phyloP scores from a whole-genome alignment of 2,329 filamentous ascomycete genomes.

The Macrophomina phaseolina region DNA sequence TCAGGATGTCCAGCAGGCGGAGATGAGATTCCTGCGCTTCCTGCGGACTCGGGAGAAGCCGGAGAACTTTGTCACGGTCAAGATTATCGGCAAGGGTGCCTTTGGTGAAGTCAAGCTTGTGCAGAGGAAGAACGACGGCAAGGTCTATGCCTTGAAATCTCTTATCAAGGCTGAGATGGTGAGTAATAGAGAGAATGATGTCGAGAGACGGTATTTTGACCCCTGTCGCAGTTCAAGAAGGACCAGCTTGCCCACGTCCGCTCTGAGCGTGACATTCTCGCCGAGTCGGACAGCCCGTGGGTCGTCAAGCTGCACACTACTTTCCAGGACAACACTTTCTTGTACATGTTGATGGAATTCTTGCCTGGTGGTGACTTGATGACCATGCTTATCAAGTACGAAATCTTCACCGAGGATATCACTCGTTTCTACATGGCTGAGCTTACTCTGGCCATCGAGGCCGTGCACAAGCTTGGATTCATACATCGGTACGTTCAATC shows the following conservation, averaged over 20 bases:
- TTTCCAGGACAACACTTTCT: conserved; percentile 93
- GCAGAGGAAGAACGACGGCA: conserved; percentile 93
- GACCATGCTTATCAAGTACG: conserved; percentile 99
- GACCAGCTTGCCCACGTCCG: conserved; percentile 97
- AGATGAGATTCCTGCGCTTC: conserved; percentile 92
- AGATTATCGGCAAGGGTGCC: conserved; percentile 98
- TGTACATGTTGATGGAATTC: conserved; percentile 99
- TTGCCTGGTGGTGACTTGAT: conserved; percentile 97
- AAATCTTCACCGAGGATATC: conserved; percentile 98
- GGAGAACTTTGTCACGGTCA: conserved; percentile 93
- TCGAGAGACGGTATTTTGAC: background rate
- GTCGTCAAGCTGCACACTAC: conserved; percentile 98
- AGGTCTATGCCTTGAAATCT: conserved; percentile 98
- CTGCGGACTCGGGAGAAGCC: conserved; percentile 91
- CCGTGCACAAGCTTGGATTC: conserved; percentile 96
- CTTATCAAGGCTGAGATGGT: conserved; percentile 97
- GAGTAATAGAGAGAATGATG: conserved; percentile 26
- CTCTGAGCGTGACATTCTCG: conserved; percentile 95
- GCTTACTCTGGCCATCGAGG: conserved; percentile 96
- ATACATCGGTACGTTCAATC: conserved; percentile 82
- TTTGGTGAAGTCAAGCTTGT: conserved; percentile 98
- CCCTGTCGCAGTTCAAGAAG: conserved; percentile 77
- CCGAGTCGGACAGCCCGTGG: conserved; percentile 99
- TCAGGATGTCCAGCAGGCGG: conserved; percentile 82
- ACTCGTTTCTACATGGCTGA: conserved; percentile 99